Conservation (phyloP, 1,284 basidiomycete genomes). For the Tilletia horrida region DNA sequence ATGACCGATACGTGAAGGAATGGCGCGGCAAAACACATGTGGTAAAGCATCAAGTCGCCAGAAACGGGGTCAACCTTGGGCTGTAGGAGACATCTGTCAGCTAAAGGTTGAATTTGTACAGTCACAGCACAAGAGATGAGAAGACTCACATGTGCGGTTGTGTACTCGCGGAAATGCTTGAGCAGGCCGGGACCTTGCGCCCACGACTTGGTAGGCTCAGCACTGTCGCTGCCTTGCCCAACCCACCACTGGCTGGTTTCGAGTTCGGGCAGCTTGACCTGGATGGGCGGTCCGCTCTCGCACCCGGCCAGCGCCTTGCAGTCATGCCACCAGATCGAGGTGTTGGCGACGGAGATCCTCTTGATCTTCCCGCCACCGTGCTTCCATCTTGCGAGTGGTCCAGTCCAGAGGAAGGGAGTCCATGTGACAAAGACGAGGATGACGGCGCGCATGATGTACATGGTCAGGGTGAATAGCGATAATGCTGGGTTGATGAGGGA, state of each 20-base stretch:
- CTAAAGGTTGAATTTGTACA: too few species aligned
- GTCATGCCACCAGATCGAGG: constrained; percentile 57
- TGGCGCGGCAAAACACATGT: constrained; percentile 58
- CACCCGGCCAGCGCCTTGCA: constrained; percentile 59
- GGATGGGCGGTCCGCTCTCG: constrained; percentile 59
- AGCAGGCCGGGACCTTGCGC: constrained; percentile 24
- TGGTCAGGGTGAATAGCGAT: constrained; percentile 54
- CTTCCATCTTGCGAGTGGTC: constrained; percentile 48
- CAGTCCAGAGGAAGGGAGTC: constrained; percentile 50
- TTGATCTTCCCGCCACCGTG: constrained; percentile 40
- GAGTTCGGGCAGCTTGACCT: constrained; percentile 58
- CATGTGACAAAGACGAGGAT: constrained; percentile 47
- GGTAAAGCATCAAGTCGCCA: constrained; percentile 58
- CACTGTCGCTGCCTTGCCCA: constrained; percentile 31
- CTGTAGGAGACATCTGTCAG: constrained; percentile 25
- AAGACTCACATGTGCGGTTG: constrained; percentile 56
- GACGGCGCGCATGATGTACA: constrained; percentile 56
- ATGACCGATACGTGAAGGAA: constrained; percentile 58
- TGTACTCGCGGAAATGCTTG: constrained; percentile 58
- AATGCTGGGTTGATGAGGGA: constrained; percentile 58
- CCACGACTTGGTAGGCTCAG: constrained; percentile 19
- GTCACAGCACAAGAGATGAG: neutral
- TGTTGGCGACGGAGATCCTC: constrained; percentile 58
- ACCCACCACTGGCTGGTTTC: constrained; percentile 58
- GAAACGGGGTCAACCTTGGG: constrained; percentile 59